Conservation (phyloP, 768 basidiomycete genomes). For the Postia placenta region DNA sequence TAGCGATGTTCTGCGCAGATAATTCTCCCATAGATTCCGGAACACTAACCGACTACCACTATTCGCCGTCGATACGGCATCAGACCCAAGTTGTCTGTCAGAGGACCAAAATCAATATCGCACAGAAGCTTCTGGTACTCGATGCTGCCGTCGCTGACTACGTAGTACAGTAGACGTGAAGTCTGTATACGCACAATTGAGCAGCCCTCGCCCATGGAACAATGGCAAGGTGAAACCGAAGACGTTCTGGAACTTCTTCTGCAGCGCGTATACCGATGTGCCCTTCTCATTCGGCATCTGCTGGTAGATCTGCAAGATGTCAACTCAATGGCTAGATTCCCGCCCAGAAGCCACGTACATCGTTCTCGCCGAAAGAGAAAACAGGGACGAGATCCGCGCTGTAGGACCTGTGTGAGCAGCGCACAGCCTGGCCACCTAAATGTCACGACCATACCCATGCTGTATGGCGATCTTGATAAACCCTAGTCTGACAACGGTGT, state of each 20-base stretch:
- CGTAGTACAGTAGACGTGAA: background rate
- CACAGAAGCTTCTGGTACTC: no score
- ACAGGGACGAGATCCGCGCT: slow-evolving; percentile 96
- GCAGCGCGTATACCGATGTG: slow-evolving; percentile 77
- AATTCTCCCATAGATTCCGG: no score
- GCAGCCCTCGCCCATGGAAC: slow-evolving; percentile 93
- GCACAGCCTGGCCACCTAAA: no score
- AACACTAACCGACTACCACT: slow-evolving; percentile 86
- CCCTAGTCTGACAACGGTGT: slow-evolving; percentile 60
- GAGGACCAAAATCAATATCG: background rate
- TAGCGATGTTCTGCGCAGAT: no score
- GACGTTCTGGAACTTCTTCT: slow-evolving; percentile 85
- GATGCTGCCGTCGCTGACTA: no score
- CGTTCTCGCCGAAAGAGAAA: slow-evolving; percentile 98
- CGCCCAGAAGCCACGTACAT: slow-evolving; percentile 45
- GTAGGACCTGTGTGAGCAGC: slow-evolving; percentile 1
- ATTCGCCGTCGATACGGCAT: slow-evolving; percentile 95
- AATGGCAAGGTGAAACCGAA: slow-evolving; percentile 96
- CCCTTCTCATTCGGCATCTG: slow-evolving; percentile 96
- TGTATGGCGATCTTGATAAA: slow-evolving; percentile 95
- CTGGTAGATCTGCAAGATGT: slow-evolving; percentile 72
- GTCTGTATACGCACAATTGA: slow-evolving; percentile 81
- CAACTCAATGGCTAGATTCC: background rate
- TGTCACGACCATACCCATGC: slow-evolving; percentile 79
- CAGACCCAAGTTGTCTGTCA: slow-evolving; percentile 83